These are phyloP conservation scores for Chenopodium suecicum DNA, from an alignment of 148 eudicot genomes.

Conservation along the genomic window DNA sequence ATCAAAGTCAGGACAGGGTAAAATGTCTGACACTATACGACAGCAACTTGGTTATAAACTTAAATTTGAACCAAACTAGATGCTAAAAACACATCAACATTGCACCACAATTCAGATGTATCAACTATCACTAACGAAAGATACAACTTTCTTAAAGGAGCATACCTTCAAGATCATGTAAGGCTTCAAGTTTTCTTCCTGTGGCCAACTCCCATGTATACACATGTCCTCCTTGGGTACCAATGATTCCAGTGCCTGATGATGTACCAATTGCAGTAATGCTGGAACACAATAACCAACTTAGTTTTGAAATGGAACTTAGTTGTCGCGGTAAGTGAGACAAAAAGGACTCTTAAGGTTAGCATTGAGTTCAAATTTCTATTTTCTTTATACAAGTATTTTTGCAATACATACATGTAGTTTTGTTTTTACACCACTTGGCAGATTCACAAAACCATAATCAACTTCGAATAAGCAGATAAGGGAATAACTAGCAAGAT, in stretches of 20 bases:
- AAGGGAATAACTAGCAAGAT: neutral
- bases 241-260: constrained; percentile 73
- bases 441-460: neutral
- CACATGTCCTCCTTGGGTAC: constrained; percentile 63
- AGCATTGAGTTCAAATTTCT: neutral
- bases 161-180: constrained; percentile 67
- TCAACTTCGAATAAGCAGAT: neutral
- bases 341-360: neutral
- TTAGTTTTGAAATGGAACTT: constrained; percentile 1
- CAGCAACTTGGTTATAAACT: neutral
- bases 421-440: neutral
- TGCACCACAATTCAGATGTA: neutral
- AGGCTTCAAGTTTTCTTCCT: constrained; percentile 46
- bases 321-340: constrained; percentile 15
- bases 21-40: neutral
- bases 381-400: neutral
- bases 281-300: constrained; percentile 37
- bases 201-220: constrained; percentile 78
- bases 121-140: neutral
- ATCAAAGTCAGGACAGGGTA: neutral
- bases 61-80: neutral
- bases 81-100: neutral
- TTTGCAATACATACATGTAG: neutral
- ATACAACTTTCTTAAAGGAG: neutral
- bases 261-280: constrained; percentile 56